Base-by-base conservation (phyloP, 495 filamentous ascomycete species). In the Tuber brumale region DNA sequence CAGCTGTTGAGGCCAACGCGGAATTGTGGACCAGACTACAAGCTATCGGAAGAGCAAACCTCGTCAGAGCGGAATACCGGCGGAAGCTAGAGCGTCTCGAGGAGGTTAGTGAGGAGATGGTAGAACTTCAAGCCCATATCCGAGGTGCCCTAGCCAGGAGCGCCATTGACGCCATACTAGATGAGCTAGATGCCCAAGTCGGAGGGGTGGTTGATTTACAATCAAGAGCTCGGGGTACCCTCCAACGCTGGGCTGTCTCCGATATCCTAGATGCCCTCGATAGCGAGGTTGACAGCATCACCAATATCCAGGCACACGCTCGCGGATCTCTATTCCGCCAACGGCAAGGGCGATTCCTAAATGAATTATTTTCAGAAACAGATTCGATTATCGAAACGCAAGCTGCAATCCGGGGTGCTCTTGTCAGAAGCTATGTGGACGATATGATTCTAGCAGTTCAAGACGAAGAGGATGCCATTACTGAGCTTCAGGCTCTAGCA, bases 391-490 rank as follows among this genome's bases (percentile, higher is more conserved):
- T 89, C 71, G 81, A 88, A 48, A 85, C 97, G 19, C 96, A 99
- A 84, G 89, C 89, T 48, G 83, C 94, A 39, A 87, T 89, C 73
- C 87, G 94, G 79, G 94, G 92, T 5, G 92, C 97, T 88, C 85
- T 95, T 41, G 85, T 94, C 27, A 90, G 95, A 41, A 87, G 88
- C 48, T 85, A 91, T 31, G 86, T 97, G 66, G 94, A 91, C 10
- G 87, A 87, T 39, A 85, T 92, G 8, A 86, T 98, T 31, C 86
- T 86, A 37, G 88, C 94, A 76, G 88, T 99, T 1, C 93, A 97
- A 43, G 90, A 90, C 48, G 88, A 95, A 74, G 95, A 97, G 81
- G 90, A 92, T 44, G 83, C 85, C 2, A 87, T 97, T 74, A 85
- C 88, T 44, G 91, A 91, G 42, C 82, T 97, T 8, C 96, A 99